A percentile compares a stretch with the other conserved stretches of the same genome.
Conservation (phyloP, 257 asterid genomes). For the Solanum bulbocastanum region DNA sequence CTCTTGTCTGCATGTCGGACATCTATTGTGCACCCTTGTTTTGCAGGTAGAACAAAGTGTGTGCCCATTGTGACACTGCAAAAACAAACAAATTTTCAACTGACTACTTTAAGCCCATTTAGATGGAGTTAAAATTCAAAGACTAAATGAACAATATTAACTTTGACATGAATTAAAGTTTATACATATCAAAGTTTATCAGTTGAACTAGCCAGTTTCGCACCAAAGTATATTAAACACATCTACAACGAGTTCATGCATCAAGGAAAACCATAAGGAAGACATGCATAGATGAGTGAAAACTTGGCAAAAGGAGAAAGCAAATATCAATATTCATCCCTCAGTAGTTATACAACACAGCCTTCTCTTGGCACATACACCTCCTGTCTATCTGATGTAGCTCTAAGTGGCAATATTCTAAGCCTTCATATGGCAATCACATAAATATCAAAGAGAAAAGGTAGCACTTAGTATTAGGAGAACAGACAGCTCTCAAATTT, state of each 20-base stretch:
- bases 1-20: slow-evolving; percentile 93
- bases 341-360: neutral
- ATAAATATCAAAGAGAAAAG: neutral
- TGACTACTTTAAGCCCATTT: neutral
- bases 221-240: neutral
- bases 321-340: neutral
- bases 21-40: slow-evolving; percentile 69
- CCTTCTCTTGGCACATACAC: neutral
- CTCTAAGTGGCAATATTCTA: neutral
- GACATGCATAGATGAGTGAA: neutral
- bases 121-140: neutral
- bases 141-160: neutral
- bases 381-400: neutral
- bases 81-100: slow-evolving; percentile 3
- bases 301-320: neutral
- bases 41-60: slow-evolving; percentile 86
- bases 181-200: neutral
- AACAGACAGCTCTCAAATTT: neutral
- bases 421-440: neutral
- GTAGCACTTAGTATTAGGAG: neutral
- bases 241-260: neutral
- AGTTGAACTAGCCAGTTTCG: neutral
- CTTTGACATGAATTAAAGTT: neutral
- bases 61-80: slow-evolving; percentile 84
- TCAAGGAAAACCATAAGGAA: neutral